These are phyloP conservation scores for Incumbomyces lentus DNA, from an alignment of 2,329 filamentous ascomycete species.

Conservation along the genomic window DNA sequence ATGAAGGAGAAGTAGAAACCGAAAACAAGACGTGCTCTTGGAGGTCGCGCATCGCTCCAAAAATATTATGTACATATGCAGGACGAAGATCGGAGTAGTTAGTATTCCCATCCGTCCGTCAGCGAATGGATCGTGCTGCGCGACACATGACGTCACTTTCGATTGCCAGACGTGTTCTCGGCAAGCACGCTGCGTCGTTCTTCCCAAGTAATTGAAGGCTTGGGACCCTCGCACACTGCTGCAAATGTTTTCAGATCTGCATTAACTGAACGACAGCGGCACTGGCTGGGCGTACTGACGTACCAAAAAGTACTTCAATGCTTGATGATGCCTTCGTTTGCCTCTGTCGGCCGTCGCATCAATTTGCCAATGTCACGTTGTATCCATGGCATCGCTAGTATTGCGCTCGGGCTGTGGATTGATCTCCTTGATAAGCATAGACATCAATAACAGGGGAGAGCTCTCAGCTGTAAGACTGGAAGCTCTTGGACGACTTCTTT, in stretches of 20 bases:
- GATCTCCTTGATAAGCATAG: not conserved
- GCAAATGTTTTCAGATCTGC: no score
- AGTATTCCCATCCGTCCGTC: no score
- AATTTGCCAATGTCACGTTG: slow-evolving; percentile 4
- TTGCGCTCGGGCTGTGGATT: not conserved
- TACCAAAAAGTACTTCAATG: no score
- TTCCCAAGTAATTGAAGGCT: no score
- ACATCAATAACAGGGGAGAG: not conserved
- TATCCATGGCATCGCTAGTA: slow-evolving; percentile 16
- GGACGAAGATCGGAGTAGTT: no score
- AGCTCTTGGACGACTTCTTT: slow-evolving; percentile 1
- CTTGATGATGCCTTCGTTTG: no score
- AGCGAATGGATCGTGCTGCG: not conserved
- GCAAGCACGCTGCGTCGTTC: no score
- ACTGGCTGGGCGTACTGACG: no score
- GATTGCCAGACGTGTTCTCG: no score
- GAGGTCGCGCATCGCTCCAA: not conserved
- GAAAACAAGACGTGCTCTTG: not conserved
- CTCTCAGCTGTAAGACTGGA: not conserved
- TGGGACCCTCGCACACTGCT: no score
- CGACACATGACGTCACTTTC: not conserved
- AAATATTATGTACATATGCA: not conserved
- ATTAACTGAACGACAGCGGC: no score
- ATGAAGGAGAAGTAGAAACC: not conserved
- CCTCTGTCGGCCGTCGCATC: no score